A percentile compares a stretch with the other conserved stretches of the same genome.
These are phyloP conservation scores for Zasmidium cellare DNA, from an alignment of 2,329 filamentous ascomycete genomes.

Conservation along the genomic window DNA sequence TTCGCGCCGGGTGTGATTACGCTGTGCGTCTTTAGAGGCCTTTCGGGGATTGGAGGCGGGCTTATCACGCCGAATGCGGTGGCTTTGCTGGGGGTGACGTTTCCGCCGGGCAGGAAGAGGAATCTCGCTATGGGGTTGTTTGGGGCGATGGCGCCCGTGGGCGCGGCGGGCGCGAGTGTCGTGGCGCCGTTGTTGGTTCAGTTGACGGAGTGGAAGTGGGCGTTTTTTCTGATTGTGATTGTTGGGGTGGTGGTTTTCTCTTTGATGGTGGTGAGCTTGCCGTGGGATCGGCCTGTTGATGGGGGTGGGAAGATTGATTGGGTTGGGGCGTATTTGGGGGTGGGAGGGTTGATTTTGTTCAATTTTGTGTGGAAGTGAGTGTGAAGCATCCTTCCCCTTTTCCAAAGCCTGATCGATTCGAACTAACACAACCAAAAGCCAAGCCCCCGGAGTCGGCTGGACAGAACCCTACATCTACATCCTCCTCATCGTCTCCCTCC, in stretches of 20 bases:
- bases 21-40: conserved; percentile 6
- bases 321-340: conserved; percentile 7
- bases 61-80: conserved; percentile 7
- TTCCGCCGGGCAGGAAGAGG: conserved; percentile 6
- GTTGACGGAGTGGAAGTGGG: conserved; percentile 11
- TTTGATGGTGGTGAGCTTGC: background rate
- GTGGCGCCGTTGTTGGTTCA: conserved; percentile 8
- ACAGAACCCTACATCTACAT: conserved; percentile 8
- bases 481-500: conserved; percentile 3
- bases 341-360: conserved; percentile 8
- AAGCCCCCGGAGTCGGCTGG: conserved; percentile 14
- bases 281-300: background rate
- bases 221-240: conserved; percentile 6
- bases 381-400: background rate
- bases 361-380: conserved; percentile 13
- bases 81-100: conserved; percentile 5
- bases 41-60: conserved; percentile 6
- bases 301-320: background rate
- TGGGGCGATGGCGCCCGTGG: conserved; percentile 2
- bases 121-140: background rate
- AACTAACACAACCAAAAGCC: background rate
- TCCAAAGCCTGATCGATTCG: no score
- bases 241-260: background rate
- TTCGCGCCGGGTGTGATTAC: conserved; percentile 3
- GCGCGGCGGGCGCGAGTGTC: conserved; percentile 1